These are phyloP conservation scores for Populus davidiana DNA, from an alignment of 345 rosid species.

Conservation along the genomic window DNA sequence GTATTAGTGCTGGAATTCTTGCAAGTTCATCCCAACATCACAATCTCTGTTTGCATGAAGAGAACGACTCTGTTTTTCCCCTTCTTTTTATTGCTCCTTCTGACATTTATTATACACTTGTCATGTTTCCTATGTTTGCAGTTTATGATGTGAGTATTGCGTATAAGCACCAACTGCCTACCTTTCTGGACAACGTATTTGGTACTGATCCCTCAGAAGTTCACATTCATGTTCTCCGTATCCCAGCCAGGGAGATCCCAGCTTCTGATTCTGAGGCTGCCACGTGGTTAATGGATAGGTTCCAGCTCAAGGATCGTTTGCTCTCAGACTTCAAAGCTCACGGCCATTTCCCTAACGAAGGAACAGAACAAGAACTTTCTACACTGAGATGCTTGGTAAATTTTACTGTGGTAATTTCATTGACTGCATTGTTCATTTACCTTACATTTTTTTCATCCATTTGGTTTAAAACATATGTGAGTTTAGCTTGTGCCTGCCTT, in stretches of 20 bases:
- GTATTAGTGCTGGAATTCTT: not conserved
- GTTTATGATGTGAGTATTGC: constrained; percentile 76
- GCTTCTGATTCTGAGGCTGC: constrained; percentile 42
- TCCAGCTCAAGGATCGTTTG: constrained; percentile 57
- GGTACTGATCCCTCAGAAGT: constrained; percentile 83
- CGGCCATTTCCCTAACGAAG: constrained; percentile 55
- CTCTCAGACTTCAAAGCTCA: constrained; percentile 53
- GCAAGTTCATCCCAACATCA: not conserved
- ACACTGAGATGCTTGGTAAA: constrained; percentile 46
- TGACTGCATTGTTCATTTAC: constrained; percentile 52
- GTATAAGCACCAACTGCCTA: constrained; percentile 63
- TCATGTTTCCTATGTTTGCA: constrained; percentile 33
- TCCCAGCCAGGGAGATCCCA: constrained; percentile 47
- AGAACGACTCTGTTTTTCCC: not conserved
- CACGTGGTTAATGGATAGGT: constrained; percentile 57
- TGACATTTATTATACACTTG: not conserved
- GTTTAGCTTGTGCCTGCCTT: constrained; percentile 50
- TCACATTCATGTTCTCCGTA: constrained; percentile 65
- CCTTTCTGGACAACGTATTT: constrained; percentile 75
- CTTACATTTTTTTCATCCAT: constrained; percentile 54
- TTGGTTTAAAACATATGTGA: constrained; percentile 56
- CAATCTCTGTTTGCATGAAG: not conserved
- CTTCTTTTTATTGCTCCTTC: not conserved
- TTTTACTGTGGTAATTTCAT: constrained; percentile 39
- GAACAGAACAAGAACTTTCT: constrained; percentile 47